Base-by-base conservation (phyloP, 2,329 filamentous ascomycete species). In the Talaromyces rugulosus region DNA sequence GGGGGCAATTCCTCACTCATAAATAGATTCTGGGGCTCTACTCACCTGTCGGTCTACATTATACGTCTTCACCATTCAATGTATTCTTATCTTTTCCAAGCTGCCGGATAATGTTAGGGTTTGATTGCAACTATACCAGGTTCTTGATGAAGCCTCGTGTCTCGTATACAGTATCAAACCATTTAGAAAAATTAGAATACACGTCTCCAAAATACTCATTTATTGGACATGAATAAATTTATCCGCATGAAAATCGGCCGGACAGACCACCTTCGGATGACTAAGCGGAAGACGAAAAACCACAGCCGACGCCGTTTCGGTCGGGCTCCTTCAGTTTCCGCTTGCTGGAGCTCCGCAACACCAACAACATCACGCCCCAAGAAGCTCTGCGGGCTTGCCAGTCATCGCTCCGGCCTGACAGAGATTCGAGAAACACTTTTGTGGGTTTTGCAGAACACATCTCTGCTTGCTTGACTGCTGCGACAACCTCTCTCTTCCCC, bases 281-380 rank as follows among this genome's bases (percentile, higher is more conserved):
- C 68, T 75, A 72, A 75, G 72, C 68, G 60, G 71, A 70, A 72
- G 65, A 66, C 63, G 70, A 72, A 74, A 74, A 68, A 61, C 64
- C 62, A 63, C 59, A 64, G 62, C 65, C 64, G 65, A 59, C 33
- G 31, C 36, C 36, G 11, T 9, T 47, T 47, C 44, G 44, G 50
- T 34, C 57, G 18, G 34, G 23, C 59, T 40, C 27, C 52, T 51
- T 42, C 40, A 28, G 42, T 33, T 52, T 63, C 44, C 54, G 51
- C 50, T 60, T 28, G 40, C 44, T 28, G 36, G 28, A 28, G 51
- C 60, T 18, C 30, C 53, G 59, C 30, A 53, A 62, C 31, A 62
- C 28, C 53, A 34, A 60, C 65, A 64, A 55, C 12, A 8, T 12
- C 27, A 51, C 28, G 50, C 50, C 50, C 28, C 27, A 31, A 31